Base-by-base conservation (phyloP, 2,329 filamentous ascomycete species). In the Beauveria bassiana region DNA sequence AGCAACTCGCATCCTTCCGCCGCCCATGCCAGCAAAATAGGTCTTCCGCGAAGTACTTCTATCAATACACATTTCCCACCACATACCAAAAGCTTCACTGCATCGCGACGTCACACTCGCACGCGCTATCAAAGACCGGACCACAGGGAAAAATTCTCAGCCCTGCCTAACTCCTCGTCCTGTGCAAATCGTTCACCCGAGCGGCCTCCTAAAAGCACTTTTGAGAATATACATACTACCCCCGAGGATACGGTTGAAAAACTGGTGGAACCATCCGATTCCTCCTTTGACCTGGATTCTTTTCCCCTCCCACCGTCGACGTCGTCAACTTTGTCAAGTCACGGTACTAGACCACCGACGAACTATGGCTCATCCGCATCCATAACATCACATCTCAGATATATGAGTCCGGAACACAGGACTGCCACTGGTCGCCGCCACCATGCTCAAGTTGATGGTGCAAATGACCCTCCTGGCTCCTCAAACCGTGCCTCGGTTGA, bases 401-500 rank as follows among this genome's bases (percentile, higher is more conserved):
- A 47, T 26, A 18, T 40, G 38, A 47, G 49, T 26, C 43, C 26
- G 20, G 26, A 31, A 9, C 40, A 40, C 20, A 57, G 20, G 28
- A 16, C 14, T n/a, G n/a, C 54, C 28, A 57, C n/a, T 16, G 8
- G 31, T 20, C 14, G n/a, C 10, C 28, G 9, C 20, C 16, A 28
- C 5, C 5, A 31, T 45, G 10, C 10, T 14, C 53, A 40, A 47
- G n/a, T 58, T 22, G 59, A 24, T 31, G 43, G 43, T 34, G 47
- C 49, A 57, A 28, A 54, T 59, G 59, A 65, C 60, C 34, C 16
- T 7, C 34, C 62, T 10, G 64, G 63, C 18, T 66, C 64, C 8
- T 67, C 71, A 18, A 74, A 72, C 46, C 69, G 70, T 24, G 34
- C 65, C 67, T 65, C 72, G 64, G 56, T 72, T 24, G 77, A 80